Evolutionary conservation across 2,329 filamentous ascomycete genomes (phyloP), one percentile per base, ranked within the genome.

Genomic region (Fusarium citri): DNA sequence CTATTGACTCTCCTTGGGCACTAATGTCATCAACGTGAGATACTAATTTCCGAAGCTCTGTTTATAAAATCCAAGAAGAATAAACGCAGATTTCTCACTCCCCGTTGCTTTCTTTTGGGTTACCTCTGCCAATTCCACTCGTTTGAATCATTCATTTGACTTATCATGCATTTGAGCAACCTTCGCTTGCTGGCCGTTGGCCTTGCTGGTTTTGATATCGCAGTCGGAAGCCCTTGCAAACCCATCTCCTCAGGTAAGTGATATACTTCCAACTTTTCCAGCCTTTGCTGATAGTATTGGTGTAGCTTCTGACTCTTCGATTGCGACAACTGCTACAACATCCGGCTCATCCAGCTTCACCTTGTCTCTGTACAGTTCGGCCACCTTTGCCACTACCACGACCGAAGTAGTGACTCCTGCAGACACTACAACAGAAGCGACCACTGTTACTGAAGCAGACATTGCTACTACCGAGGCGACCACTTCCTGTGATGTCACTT

Each of bases 221-320:
- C 51, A 3, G 6, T 23, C 2, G 51, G 26, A 7, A 23, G 51
- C 6, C 51, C 51, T 16, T 54, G 51, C 12, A 54, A 54, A 12
- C 51, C 40, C 7, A 16, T 18, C 7, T 45, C 51, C 14, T 31
- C 12, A 4, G 51, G 51, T 31, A 31, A 6, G 40, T 45, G 26
- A 45, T 16, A n/a, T 2, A 4, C 11, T 25, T 4, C 7, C 8
- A 0, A 2, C 3, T n/a, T n/a, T n/a, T 1, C 6, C 1, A 12
- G 5, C 3, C 2, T 9, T 30, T 23, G 14, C 40, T 54, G n/a
- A 54, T 30, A 14, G 5, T 5, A 28, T 15, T 23, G 14, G 15
- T 1, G 1, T 30, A 54, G 50, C 9, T 6, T 43, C 50, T 45
- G 50, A 25, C 0, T 31, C 40, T 22, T 45, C 26, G 0, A 15